A percentile compares a stretch with the other conserved stretches of the same genome.
phyloP scores from a whole-genome alignment of 192 early-diverging fungal genomes.

The Mortierella hygrophila region DNA sequence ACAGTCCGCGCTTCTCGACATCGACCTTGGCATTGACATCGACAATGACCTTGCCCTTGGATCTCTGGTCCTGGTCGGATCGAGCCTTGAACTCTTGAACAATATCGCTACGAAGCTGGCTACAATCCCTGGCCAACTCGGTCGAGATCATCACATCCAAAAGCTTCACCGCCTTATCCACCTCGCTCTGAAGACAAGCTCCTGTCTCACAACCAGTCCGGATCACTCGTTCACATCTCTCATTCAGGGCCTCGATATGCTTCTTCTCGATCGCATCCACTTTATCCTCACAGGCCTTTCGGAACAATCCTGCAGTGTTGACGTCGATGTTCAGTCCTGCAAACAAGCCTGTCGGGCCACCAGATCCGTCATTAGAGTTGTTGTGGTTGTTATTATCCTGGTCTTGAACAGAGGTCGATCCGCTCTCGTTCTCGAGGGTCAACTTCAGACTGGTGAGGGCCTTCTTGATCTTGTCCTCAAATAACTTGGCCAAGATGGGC shows the following conservation, averaged over 20 bases:
- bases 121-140: conserved; percentile 12
- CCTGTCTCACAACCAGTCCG: conserved; percentile 2
- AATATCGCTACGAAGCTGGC: conserved; percentile 1
- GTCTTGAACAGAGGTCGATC: background rate
- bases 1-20: conserved; percentile 22
- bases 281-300: conserved; percentile 7
- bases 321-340: background rate
- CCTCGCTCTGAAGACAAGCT: background rate
- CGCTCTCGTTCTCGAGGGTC: conserved; percentile 7
- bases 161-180: conserved; percentile 6
- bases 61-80: background rate
- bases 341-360: background rate
- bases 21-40: background rate
- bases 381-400: background rate
- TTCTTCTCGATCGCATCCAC: background rate
- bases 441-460: background rate
- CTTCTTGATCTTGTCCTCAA: conserved; percentile 17
- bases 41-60: background rate
- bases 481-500: background rate
- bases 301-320: background rate
- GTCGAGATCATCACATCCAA: conserved; percentile 31
- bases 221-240: background rate
- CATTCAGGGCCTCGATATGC: background rate
- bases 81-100: conserved; percentile 2
- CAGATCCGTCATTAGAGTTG: background rate